Conservation (phyloP, 2,329 filamentous ascomycete species). For the Chrysosporium queenslandicum region DNA sequence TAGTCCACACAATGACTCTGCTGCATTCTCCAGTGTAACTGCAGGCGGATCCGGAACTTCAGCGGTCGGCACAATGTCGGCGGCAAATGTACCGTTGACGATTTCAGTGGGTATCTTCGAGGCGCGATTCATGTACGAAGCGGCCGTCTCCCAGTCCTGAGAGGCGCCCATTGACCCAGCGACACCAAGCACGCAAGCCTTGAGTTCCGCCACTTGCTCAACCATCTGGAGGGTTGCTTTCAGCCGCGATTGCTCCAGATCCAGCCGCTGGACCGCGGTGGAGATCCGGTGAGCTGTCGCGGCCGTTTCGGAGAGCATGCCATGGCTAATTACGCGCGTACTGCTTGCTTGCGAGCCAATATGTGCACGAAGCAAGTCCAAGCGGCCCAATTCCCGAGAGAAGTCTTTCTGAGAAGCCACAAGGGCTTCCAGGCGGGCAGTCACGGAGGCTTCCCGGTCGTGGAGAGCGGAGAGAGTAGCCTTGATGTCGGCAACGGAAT, state of each 20-base stretch:
- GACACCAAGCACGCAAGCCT: conserved; percentile 89
- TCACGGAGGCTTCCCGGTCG: conserved; percentile 63
- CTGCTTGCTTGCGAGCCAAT: conserved; percentile 79
- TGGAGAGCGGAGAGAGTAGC: conserved; percentile 66
- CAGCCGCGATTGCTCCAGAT: conserved; percentile 83
- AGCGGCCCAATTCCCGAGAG: conserved; percentile 70
- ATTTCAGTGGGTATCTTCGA: conserved; percentile 71
- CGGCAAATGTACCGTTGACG: conserved; percentile 73
- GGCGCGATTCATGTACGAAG: conserved; percentile 76
- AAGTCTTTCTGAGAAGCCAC: conserved; percentile 77
- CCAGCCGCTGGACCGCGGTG: conserved; percentile 73
- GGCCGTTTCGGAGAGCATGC: conserved; percentile 79
- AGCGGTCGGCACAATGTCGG: conserved; percentile 84
- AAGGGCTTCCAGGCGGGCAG: conserved; percentile 62
- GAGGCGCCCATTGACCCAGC: conserved; percentile 94
- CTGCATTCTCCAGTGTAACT: conserved; percentile 74
- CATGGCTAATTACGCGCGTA: conserved; percentile 72
- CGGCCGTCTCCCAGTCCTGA: conserved; percentile 97
- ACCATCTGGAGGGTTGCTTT: conserved; percentile 85
- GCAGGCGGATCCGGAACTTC: conserved; percentile 89
- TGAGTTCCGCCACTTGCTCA: conserved; percentile 92
- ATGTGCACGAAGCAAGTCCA: conserved; percentile 81
- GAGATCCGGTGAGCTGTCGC: conserved; percentile 78
- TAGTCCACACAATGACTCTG: conserved; percentile 77
- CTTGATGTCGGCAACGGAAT: conserved; percentile 68